These are phyloP conservation scores for Phytopythium delawarense DNA, from an alignment of 352 stramenopile genomes.

Conservation along the genomic window DNA sequence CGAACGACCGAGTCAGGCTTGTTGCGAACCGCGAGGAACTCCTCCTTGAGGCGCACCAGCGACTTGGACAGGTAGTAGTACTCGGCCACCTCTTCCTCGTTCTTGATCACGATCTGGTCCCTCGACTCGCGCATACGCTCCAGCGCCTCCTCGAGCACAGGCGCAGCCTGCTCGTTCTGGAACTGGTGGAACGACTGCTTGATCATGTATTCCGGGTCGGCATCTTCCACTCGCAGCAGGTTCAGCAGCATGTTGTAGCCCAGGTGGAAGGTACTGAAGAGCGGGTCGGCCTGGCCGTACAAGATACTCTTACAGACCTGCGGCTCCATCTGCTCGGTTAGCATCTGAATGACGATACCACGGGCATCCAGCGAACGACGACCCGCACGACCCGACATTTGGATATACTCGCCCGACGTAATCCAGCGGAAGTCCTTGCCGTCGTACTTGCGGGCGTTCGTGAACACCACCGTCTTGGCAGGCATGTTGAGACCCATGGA, in stretches of 20 bases:
- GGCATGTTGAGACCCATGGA: constrained; percentile 99
- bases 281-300: constrained; percentile 70
- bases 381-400: constrained; percentile 96
- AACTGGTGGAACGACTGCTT: constrained; percentile 97
- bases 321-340: constrained; percentile 99
- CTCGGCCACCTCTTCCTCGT: constrained; percentile 85
- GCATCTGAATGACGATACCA: constrained; percentile 99
- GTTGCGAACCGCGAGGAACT: constrained; percentile 91
- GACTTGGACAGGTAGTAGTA: constrained; percentile 91
- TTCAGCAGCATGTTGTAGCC: constrained; percentile 99
- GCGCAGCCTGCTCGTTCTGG: constrained; percentile 82
- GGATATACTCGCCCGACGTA: constrained; percentile 93
- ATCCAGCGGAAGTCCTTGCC: constrained; percentile 96
- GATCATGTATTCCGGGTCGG: constrained; percentile 97
- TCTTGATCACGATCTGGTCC: constrained; percentile 88
- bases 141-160: constrained; percentile 71
- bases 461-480: constrained; percentile 99
- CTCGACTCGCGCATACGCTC: constrained; percentile 79
- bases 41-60: constrained; percentile 89
- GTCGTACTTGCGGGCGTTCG: constrained; percentile 95
- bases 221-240: constrained; percentile 97
- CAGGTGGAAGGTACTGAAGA: constrained; percentile 94
- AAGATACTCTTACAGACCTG: constrained; percentile 93
- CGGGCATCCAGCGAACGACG: constrained; percentile 96
- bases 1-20: constrained; percentile 90